Evolutionary conservation across 108 stramenopile genomes (phyloP), one percentile per base, ranked within the genome.

Genomic region (Skeletonema grethae): DNA sequence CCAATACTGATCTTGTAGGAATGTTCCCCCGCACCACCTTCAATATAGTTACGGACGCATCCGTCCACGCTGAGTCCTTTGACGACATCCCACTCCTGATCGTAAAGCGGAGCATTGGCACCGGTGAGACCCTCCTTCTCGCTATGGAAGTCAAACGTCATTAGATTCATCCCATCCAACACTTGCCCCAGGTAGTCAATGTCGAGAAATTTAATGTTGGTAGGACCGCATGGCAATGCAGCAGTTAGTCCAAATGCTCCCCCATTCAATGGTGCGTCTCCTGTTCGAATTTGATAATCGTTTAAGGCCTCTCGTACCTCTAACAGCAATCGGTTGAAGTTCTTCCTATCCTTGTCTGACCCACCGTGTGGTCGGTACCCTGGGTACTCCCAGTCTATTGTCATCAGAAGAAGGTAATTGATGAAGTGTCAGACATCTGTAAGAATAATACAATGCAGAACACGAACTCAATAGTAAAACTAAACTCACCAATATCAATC

Each of bases 111-210:
- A 7, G 80, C 29, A 45, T 76, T 79, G 20, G 67, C 62, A 20
- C 82, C 82, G 25, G 73, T 74, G 4, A 72, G 64, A 50, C 4
- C 8, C 36, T 81, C 80, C 72, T 72, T 79, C 35, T 77, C 61
- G n/a, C 77, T 77, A 39, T 66, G 63, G 24, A 82, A 79, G 45
- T 82, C 82, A 39, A 79, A 82, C 6, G 57, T 68, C 82, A 82
- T 82, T 2, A 82, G 70, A 61, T 79, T 79, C 53, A 64, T 72
- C 29, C 78, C 82, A 15, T 63, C 60, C 15, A 82, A 66, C 10
- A 69, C 25, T 36, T 36, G 34, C 3, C 58, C 25, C 9, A 82
- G 28, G 32, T 75, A 65, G 3, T 18, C 32, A 13, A 82, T 73
- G 29, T 82, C 82, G 41, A 82, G 67, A 48, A 75, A 75, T 8